phyloP scores from a whole-genome alignment of 106 monocot species.

The Phalaenopsis aphrodite region DNA sequence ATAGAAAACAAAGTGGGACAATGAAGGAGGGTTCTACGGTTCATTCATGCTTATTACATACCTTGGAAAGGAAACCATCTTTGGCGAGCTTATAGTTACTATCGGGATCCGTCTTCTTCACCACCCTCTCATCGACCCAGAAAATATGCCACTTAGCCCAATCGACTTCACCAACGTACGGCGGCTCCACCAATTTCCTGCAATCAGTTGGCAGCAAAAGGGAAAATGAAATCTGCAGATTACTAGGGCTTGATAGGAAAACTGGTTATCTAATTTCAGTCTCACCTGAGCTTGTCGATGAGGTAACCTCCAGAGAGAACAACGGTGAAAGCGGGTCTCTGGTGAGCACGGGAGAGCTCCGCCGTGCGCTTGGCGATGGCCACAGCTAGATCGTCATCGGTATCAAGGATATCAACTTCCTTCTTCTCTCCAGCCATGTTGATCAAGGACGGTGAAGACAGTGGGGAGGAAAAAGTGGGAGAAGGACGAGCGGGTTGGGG shows the following conservation, averaged over 20 bases:
- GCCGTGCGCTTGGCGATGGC: slow-evolving; percentile 66
- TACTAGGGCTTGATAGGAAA: not conserved
- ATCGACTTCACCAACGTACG: slow-evolving; percentile 55
- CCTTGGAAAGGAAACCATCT: slow-evolving; percentile 80
- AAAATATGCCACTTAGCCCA: slow-evolving; percentile 91
- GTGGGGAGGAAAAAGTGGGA: not conserved
- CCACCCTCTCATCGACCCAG: slow-evolving; percentile 96
- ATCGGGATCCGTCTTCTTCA: slow-evolving; percentile 63
- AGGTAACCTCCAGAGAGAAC: slow-evolving; percentile 91
- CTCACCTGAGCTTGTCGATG: slow-evolving; percentile 69
- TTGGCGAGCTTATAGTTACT: slow-evolving; percentile 91
- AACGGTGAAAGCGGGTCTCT: slow-evolving; percentile 68
- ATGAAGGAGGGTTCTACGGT: not conserved
- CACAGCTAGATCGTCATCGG: slow-evolving; percentile 56
- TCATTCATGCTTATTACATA: slow-evolving; percentile 9
- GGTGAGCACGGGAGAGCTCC: slow-evolving; percentile 41
- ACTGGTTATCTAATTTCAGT: not conserved
- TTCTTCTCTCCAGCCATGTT: slow-evolving; percentile 3
- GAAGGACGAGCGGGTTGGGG: not conserved
- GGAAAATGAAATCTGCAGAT: not conserved
- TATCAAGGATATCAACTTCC: slow-evolving; percentile 23
- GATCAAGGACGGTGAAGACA: not conserved
- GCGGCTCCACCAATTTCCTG: slow-evolving; percentile 75
- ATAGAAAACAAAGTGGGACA: not conserved
- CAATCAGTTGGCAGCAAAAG: not conserved